Evolutionary conservation across 2,329 filamentous ascomycete genomes (phyloP).

Genomic region (Paecilomyces fulvus): DNA sequence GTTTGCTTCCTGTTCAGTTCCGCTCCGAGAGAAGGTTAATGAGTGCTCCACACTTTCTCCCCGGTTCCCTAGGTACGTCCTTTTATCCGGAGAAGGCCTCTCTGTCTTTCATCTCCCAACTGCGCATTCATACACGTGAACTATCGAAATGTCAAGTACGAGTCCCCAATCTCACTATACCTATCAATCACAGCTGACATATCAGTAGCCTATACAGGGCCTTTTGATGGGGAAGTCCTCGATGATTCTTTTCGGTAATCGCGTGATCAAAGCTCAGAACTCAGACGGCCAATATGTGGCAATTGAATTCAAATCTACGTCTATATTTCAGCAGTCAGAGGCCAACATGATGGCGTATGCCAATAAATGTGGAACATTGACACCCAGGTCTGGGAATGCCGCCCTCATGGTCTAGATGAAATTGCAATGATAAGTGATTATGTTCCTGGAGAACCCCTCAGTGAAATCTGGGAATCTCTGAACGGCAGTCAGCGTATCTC

Average conservation of each 20-base stretch:
- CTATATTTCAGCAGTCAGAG: too few species aligned
- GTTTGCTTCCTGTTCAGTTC: neutral
- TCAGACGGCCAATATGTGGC: too few species aligned
- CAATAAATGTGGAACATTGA: neutral
- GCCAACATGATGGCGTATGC: neutral
- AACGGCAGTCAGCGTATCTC: neutral
- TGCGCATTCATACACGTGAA: neutral
- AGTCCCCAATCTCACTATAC: too few species aligned
- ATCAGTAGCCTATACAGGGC: too few species aligned
- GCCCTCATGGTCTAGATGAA: neutral
- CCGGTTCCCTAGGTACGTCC: neutral
- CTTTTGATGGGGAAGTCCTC: too few species aligned
- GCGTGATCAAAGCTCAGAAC: too few species aligned
- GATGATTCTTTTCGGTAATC: too few species aligned
- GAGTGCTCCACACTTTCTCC: neutral
- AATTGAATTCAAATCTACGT: too few species aligned
- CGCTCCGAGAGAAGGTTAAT: neutral
- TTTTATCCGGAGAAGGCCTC: neutral
- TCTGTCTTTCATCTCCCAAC: neutral
- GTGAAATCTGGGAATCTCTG: neutral
- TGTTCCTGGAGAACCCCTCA: neutral
- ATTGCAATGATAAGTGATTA: neutral
- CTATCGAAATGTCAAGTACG: too few species aligned
- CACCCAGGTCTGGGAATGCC: neutral
- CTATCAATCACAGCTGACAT: too few species aligned